Percentiles rank a stretch among this genome's conserved stretches.
Conservation (phyloP, 352 stramenopile genomes). For the Phytophthora rubi region DNA sequence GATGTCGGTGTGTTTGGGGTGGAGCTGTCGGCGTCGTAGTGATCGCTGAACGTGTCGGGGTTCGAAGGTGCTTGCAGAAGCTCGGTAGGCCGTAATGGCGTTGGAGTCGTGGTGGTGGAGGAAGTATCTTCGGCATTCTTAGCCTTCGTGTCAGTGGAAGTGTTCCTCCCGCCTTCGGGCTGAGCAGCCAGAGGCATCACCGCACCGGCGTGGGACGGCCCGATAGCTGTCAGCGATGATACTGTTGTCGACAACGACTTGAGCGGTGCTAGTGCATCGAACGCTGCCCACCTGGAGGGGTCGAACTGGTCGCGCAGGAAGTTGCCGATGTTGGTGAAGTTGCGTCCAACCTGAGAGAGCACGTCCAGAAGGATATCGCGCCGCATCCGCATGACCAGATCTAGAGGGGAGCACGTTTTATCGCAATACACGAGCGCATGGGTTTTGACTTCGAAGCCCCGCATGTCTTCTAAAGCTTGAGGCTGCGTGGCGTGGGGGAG, state of each 20-base stretch:
- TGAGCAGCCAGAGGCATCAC: slow-evolving; percentile 17
- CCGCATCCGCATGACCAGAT: slow-evolving; percentile 77
- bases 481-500: slow-evolving; percentile 28
- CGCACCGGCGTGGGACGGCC: slow-evolving; percentile 23
- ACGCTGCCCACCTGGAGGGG: slow-evolving; percentile 64
- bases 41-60: neutral
- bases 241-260: slow-evolving; percentile 51
- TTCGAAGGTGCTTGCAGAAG: neutral
- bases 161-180: neutral
- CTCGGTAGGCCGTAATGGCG: slow-evolving; percentile 15
- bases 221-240: slow-evolving; percentile 27
- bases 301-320: slow-evolving; percentile 86
- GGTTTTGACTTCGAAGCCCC: slow-evolving; percentile 86
- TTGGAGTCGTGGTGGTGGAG: neutral
- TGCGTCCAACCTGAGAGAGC: slow-evolving; percentile 82
- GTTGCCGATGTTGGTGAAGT: slow-evolving; percentile 88
- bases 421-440: slow-evolving; percentile 88
- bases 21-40: slow-evolving; percentile 28
- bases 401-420: slow-evolving; percentile 81
- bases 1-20: slow-evolving; percentile 24
- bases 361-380: slow-evolving; percentile 85
- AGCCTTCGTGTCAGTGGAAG: neutral
- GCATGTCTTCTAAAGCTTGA: slow-evolving; percentile 84
- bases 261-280: slow-evolving; percentile 72
- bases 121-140: slow-evolving; percentile 7